These are phyloP conservation scores for Bipolaris gigantea DNA, from an alignment of 2,329 filamentous ascomycete species.

Conservation along the genomic window DNA sequence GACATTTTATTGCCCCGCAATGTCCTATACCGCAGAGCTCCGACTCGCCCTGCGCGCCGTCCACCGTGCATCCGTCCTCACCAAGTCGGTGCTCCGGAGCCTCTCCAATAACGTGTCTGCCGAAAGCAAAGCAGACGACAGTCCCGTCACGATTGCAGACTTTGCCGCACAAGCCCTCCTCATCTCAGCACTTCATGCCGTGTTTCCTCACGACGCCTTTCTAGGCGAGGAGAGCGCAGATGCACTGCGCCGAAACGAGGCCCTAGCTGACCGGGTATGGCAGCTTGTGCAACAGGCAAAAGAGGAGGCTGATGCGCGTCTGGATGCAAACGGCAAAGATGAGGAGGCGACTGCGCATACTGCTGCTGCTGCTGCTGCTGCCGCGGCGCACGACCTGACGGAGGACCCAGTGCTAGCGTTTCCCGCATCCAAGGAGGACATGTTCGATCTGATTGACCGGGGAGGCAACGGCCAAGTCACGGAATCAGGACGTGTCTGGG, in stretches of 20 bases:
- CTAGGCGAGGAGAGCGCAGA: constrained; percentile 64
- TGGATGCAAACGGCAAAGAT: constrained; percentile 24
- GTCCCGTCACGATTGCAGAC: constrained; percentile 65
- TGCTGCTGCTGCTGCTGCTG: constrained; percentile 1
- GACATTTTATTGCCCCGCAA: constrained; percentile 1
- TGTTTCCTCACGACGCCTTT: constrained; percentile 60
- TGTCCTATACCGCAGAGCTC: constrained; percentile 35
- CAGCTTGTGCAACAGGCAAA: constrained; percentile 51
- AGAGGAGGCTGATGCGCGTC: constrained; percentile 34
- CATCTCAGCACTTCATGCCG: constrained; percentile 57
- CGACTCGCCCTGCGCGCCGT: constrained; percentile 48
- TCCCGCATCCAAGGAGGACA: constrained; percentile 55
- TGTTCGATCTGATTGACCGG: constrained; percentile 64
- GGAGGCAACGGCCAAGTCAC: constrained; percentile 58
- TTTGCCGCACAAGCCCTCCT: constrained; percentile 66
- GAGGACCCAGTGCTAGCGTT: constrained; percentile 21
- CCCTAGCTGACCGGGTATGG: constrained; percentile 59
- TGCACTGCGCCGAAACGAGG: constrained; percentile 53
- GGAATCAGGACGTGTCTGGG: constrained; percentile 56
- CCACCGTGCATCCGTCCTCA: constrained; percentile 60
- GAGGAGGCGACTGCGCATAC: constrained; percentile 23
- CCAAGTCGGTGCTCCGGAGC: constrained; percentile 56
- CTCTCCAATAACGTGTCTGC: constrained; percentile 52
- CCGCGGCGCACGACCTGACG: not conserved
- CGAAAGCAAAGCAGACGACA: constrained; percentile 60